A percentile compares a stretch with the other conserved stretches of the same genome.
These are phyloP conservation scores for Cutaneotrichosporon cutaneum DNA, from an alignment of 1,284 basidiomycete species.

Conservation along the genomic window DNA sequence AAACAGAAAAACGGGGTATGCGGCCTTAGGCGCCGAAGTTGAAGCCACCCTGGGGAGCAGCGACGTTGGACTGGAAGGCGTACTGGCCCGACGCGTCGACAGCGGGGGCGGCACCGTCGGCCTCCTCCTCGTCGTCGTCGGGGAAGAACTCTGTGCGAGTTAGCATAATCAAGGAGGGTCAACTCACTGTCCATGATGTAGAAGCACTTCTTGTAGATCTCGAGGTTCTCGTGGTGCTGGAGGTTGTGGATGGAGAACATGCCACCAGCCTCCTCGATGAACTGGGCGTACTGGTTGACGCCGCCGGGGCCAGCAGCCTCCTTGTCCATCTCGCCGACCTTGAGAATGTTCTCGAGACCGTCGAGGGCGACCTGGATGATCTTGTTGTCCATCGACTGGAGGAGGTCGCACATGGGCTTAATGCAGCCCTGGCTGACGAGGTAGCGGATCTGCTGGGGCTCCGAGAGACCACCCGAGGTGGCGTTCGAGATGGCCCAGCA, in stretches of 20 bases:
- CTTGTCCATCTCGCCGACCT: constrained; percentile 97
- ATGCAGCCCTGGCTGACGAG: constrained; percentile 97
- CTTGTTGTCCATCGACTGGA: constrained; percentile 99
- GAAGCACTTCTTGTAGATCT: constrained; percentile 99
- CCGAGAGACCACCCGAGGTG: constrained; percentile 94
- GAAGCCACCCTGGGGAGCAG: constrained; percentile 90
- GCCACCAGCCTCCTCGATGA: constrained; percentile 95
- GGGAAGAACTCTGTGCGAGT: constrained; percentile 46
- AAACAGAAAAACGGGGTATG: background rate
- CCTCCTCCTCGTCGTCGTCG: constrained; percentile 57
- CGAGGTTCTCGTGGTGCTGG: constrained; percentile 98
- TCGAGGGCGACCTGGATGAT: constrained; percentile 94
- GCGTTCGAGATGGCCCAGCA: constrained; percentile 99
- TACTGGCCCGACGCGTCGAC: constrained; percentile 88
- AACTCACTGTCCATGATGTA: constrained; percentile 87
- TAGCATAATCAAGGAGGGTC: background rate
- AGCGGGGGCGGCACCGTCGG: constrained; percentile 67
- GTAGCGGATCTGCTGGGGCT: constrained; percentile 96
- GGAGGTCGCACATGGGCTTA: constrained; percentile 94
- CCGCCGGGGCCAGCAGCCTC: constrained; percentile 76
- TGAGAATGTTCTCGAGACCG: constrained; percentile 97
- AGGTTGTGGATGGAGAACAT: constrained; percentile 99
- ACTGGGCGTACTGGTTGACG: constrained; percentile 89
- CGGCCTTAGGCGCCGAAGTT: constrained; percentile 62
- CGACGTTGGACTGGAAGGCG: constrained; percentile 66